These are phyloP conservation scores for Phragmites australis DNA, from an alignment of 176 grass and related monocot species.

Conservation along the genomic window DNA sequence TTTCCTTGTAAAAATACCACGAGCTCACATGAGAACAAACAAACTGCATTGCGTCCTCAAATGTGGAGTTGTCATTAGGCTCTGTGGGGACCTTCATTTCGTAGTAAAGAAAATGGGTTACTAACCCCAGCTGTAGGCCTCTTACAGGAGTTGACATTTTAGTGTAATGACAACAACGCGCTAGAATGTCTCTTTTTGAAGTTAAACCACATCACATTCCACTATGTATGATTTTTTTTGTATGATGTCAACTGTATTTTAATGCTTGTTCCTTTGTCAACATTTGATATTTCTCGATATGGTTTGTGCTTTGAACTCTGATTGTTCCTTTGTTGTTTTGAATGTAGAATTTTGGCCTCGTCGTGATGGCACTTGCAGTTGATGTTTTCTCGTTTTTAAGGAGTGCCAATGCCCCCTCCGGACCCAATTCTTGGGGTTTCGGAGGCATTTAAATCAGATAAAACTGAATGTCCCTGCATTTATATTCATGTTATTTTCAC, in stretches of 20 bases:
- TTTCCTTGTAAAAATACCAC: no score
- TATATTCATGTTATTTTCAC: no score
- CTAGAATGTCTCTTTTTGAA: neutral
- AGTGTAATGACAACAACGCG: neutral
- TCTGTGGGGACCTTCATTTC: neutral
- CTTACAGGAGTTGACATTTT: neutral
- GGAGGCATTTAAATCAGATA: conserved; percentile 72
- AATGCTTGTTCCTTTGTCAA: neutral
- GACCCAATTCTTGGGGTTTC: conserved; percentile 86
- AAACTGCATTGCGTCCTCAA: no score
- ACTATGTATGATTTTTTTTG: neutral
- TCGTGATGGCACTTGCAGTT: conserved; percentile 54
- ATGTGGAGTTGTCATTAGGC: no score
- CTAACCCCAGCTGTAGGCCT: neutral
- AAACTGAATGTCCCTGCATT: conserved; percentile 29
- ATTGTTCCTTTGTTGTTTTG: neutral
- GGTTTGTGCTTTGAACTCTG: conserved; percentile 14
- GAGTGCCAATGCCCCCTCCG: conserved; percentile 75
- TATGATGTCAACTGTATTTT: neutral
- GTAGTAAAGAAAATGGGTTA: neutral
- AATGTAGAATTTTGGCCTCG: conserved; percentile 37
- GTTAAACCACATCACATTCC: neutral
- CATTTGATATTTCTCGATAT: neutral
- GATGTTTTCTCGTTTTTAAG: conserved; percentile 70
- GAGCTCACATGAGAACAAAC: no score